These are phyloP conservation scores for Phytopythium sindhum DNA, from an alignment of 352 stramenopile species.

Conservation along the genomic window DNA sequence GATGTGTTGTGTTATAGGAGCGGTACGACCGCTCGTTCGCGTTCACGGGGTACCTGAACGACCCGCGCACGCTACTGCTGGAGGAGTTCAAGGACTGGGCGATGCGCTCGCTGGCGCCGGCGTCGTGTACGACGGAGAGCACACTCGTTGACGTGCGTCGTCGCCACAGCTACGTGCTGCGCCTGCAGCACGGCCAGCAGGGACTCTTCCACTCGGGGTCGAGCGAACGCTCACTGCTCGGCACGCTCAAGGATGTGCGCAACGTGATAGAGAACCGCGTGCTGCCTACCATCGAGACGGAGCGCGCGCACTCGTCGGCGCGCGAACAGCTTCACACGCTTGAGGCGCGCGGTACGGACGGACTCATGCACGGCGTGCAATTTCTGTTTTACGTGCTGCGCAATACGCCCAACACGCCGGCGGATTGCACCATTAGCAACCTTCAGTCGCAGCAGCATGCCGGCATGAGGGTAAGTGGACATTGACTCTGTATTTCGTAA, in stretches of 20 bases:
- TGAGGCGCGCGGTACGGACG: slow-evolving; percentile 72
- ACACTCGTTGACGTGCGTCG: slow-evolving; percentile 75
- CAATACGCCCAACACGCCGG: slow-evolving; percentile 80
- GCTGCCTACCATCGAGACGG: slow-evolving; percentile 76
- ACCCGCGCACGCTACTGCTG: slow-evolving; percentile 74
- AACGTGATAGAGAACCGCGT: slow-evolving; percentile 77
- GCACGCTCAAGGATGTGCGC: slow-evolving; percentile 78
- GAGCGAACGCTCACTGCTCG: slow-evolving; percentile 71
- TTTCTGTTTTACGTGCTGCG: slow-evolving; percentile 86
- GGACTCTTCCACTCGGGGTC: slow-evolving; percentile 74
- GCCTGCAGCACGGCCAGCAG: slow-evolving; percentile 78
- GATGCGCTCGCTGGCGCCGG: slow-evolving; percentile 71
- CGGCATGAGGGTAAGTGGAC: slow-evolving; percentile 52
- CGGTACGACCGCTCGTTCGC: slow-evolving; percentile 71
- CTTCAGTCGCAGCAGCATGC: slow-evolving; percentile 76
- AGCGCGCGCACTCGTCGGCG: slow-evolving; percentile 76
- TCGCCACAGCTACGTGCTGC: slow-evolving; percentile 71
- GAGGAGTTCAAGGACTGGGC: slow-evolving; percentile 87
- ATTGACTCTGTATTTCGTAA: neutral
- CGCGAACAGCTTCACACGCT: slow-evolving; percentile 78
- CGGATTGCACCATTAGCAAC: slow-evolving; percentile 83
- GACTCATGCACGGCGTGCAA: slow-evolving; percentile 83
- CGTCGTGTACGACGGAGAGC: slow-evolving; percentile 72
- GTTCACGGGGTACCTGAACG: slow-evolving; percentile 80
- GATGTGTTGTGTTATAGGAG: slow-evolving; percentile 25